Conservation (phyloP, 1,284 basidiomycete genomes). For the Ustilago shanxiensis region DNA sequence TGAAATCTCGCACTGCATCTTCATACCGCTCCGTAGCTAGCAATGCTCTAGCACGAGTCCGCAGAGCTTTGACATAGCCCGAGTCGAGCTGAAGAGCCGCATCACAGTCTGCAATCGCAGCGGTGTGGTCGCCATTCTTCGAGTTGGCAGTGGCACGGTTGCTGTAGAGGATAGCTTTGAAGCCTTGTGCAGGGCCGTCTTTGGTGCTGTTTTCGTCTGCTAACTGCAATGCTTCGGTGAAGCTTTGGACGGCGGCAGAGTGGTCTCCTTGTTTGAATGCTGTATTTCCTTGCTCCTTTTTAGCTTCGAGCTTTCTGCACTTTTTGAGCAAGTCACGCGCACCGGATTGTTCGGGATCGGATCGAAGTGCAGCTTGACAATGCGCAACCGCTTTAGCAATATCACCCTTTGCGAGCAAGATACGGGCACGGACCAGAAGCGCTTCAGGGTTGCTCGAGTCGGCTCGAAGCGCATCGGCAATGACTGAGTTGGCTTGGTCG, state of each 20-base stretch:
- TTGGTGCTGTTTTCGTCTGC: conserved; percentile 49
- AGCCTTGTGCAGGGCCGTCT: conserved; percentile 57
- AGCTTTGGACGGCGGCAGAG: conserved; percentile 77
- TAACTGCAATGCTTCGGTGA: conserved; percentile 56
- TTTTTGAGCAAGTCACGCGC: conserved; percentile 81
- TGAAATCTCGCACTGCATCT: conserved; percentile 81
- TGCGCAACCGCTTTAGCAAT: conserved; percentile 80
- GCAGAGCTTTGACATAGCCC: conserved; percentile 83
- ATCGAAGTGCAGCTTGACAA: conserved; percentile 79
- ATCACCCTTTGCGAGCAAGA: conserved; percentile 82
- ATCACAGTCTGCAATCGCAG: conserved; percentile 80
- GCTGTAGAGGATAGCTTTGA: conserved; percentile 79
- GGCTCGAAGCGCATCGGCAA: conserved; percentile 80
- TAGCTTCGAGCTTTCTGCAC: conserved; percentile 81
- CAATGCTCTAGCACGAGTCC: conserved; percentile 84
- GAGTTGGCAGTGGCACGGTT: conserved; percentile 86
- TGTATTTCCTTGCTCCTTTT: conserved; percentile 86
- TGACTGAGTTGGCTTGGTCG: conserved; percentile 56
- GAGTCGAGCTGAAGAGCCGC: conserved; percentile 78
- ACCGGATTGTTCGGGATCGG: conserved; percentile 81
- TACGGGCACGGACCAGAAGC: conserved; percentile 82
- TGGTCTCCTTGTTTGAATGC: conserved; percentile 79
- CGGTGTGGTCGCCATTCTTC: conserved; percentile 77
- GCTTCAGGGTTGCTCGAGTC: conserved; percentile 82
- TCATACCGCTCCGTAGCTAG: conserved; percentile 83